These are phyloP conservation scores for Citropsis articulata DNA, from an alignment of 345 rosid genomes.

Conservation along the genomic window DNA sequence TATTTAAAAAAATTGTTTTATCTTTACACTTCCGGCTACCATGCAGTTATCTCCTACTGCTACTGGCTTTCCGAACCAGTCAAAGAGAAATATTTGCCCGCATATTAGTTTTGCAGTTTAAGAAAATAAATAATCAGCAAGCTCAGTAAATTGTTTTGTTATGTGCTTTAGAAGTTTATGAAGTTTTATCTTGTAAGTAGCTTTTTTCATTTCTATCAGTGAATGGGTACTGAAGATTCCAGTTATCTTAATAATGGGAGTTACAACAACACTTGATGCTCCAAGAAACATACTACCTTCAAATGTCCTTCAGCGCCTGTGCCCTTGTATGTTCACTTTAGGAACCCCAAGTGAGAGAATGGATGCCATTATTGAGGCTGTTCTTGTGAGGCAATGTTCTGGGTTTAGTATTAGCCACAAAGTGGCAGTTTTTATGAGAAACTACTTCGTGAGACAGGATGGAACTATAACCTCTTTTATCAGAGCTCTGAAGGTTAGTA, in stretches of 20 bases:
- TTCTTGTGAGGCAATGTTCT: constrained; percentile 66
- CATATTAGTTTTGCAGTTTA: not conserved
- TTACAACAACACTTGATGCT: constrained; percentile 80
- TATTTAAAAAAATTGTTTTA: not conserved
- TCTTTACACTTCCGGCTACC: not conserved
- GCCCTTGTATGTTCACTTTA: constrained; percentile 65
- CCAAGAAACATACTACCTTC: constrained; percentile 58
- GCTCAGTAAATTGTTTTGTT: not conserved
- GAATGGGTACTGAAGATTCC: constrained; percentile 92
- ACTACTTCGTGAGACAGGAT: constrained; percentile 74
- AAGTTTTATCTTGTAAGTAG: constrained; percentile 13
- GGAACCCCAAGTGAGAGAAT: constrained; percentile 78
- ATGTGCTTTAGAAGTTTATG: not conserved
- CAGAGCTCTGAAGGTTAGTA: constrained; percentile 79
- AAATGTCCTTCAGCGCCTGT: constrained; percentile 57
- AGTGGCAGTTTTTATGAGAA: constrained; percentile 71
- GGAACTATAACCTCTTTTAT: constrained; percentile 85
- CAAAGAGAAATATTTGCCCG: not conserved
- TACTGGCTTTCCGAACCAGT: not conserved
- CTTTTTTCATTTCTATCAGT: constrained; percentile 36
- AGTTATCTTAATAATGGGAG: constrained; percentile 71
- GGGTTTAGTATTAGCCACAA: constrained; percentile 73
- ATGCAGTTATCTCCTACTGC: not conserved
- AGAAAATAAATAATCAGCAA: not conserved
- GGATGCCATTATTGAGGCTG: constrained; percentile 82